Percentiles rank a stretch among this genome's conserved stretches.
Conservation (phyloP, 192 early-diverging fungal genomes). For the Backusella tuberculispora region DNA sequence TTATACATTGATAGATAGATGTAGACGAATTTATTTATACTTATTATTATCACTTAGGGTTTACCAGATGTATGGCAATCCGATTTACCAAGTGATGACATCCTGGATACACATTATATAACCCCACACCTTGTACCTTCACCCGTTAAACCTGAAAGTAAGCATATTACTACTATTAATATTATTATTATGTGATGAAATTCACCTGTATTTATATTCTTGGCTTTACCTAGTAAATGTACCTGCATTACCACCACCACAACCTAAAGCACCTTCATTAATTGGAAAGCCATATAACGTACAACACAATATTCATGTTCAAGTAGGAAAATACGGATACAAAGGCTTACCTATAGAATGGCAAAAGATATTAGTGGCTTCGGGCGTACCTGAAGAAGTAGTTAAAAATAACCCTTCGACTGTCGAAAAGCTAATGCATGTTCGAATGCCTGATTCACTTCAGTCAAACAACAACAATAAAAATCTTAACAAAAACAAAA, state of each 20-base stretch:
- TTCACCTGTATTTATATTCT: not conserved
- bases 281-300: constrained; percentile 60
- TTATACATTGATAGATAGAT: not conserved
- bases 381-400: constrained; percentile 52
- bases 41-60: constrained; percentile 32
- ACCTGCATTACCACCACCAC: constrained; percentile 23
- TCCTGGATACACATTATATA: constrained; percentile 56
- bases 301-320: constrained; percentile 56
- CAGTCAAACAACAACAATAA: constrained; percentile 39
- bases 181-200: not conserved
- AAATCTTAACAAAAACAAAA: not conserved
- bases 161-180: not conserved
- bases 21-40: not conserved
- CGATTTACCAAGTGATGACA: constrained; percentile 55
- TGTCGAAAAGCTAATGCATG: constrained; percentile 51
- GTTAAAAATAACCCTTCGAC: constrained; percentile 51
- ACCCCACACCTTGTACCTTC: constrained; percentile 59
- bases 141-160: constrained; percentile 26
- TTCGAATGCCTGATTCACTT: constrained; percentile 48
- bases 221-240: not conserved
- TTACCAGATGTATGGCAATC: constrained; percentile 63
- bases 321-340: constrained; percentile 43
- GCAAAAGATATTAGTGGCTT: constrained; percentile 46
- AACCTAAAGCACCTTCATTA: constrained; percentile 22
- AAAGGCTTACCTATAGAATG: constrained; percentile 55